A percentile compares a stretch with the other conserved stretches of the same genome.
These are phyloP conservation scores for Cyclotella baltica DNA, from an alignment of 108 stramenopile genomes.

Conservation along the genomic window DNA sequence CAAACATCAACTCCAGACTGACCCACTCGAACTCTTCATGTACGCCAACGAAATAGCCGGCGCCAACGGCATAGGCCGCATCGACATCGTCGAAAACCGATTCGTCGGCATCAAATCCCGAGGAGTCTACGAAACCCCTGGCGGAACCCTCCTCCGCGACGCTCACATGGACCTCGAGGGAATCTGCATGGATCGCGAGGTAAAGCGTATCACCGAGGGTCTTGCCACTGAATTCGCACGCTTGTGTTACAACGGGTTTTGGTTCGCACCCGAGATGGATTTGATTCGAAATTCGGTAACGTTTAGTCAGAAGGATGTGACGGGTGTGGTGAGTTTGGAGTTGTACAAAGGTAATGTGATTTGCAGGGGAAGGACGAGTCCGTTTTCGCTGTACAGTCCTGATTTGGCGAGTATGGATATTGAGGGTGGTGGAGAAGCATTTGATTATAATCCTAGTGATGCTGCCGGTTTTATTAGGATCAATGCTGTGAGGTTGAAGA, in stretches of 20 bases:
- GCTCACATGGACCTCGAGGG: slow-evolving; percentile 98
- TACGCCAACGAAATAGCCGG: slow-evolving; percentile 98
- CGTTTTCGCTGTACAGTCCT: slow-evolving; percentile 95
- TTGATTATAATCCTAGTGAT: slow-evolving; percentile 98
- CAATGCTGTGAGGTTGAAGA: slow-evolving; percentile 97
- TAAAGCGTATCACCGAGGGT: slow-evolving; percentile 96
- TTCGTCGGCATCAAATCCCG: slow-evolving; percentile 99
- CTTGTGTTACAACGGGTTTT: slow-evolving; percentile 99
- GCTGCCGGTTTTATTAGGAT: slow-evolving; percentile 99
- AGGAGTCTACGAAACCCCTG: slow-evolving; percentile 99
- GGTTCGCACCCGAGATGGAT: slow-evolving; percentile 99
- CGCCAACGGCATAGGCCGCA: slow-evolving; percentile 96
- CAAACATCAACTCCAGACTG: slow-evolving; percentile 56
- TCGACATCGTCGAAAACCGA: slow-evolving; percentile 99
- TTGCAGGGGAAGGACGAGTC: slow-evolving; percentile 81
- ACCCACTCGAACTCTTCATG: slow-evolving; percentile 94
- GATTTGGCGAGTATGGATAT: slow-evolving; percentile 99
- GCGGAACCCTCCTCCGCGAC: slow-evolving; percentile 93
- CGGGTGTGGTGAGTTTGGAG: slow-evolving; percentile 89
- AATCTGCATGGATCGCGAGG: slow-evolving; percentile 97
- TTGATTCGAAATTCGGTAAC: slow-evolving; percentile 90
- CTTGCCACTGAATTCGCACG: slow-evolving; percentile 92
- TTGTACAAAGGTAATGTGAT: slow-evolving; percentile 97
- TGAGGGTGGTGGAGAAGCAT: slow-evolving; percentile 94
- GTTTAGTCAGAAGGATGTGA: slow-evolving; percentile 91